phyloP scores from a whole-genome alignment of 1,284 basidiomycete species.

The Spongispora temasekensis region DNA sequence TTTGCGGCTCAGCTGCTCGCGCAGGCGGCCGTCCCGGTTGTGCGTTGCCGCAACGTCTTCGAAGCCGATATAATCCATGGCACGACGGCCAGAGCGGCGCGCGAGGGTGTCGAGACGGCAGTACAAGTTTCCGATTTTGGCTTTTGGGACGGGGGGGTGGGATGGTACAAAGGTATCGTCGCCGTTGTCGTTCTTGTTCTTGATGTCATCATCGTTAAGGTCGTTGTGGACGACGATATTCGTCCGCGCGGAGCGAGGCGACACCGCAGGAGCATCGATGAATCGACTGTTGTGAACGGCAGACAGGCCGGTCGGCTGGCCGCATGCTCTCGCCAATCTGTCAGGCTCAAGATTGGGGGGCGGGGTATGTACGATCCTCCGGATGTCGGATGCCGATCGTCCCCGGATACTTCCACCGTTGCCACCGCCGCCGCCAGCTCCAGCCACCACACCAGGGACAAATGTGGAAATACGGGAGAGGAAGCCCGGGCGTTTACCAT shows the following conservation, averaged over 20 bases:
- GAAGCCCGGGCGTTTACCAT: no score
- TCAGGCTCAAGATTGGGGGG: conserved; percentile 32
- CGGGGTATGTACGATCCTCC: conserved; percentile 16
- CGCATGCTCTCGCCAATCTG: conserved; percentile 33
- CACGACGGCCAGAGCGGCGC: conserved; percentile 24
- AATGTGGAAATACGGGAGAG: no score
- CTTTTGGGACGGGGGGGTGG: conserved; percentile 19
- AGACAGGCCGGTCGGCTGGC: conserved; percentile 13
- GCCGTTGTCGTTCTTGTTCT: background rate
- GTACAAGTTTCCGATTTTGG: conserved; percentile 24
- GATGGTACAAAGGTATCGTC: no score
- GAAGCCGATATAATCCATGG: conserved; percentile 29
- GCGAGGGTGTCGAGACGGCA: conserved; percentile 27
- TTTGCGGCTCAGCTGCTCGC: conserved; percentile 29
- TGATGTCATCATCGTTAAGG: no score
- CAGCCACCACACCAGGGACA: no score
- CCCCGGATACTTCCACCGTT: no score
- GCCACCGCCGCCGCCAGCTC: no score
- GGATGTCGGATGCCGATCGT: conserved; percentile 29
- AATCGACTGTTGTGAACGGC: background rate
- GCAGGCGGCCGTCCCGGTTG: conserved; percentile 20
- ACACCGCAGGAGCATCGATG: background rate
- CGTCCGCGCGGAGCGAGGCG: conserved; percentile 5
- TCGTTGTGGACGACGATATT: no score
- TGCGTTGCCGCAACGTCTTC: conserved; percentile 26